Conservation (phyloP, 208 protist genomes). For the Crithidia acanthocephali region DNA sequence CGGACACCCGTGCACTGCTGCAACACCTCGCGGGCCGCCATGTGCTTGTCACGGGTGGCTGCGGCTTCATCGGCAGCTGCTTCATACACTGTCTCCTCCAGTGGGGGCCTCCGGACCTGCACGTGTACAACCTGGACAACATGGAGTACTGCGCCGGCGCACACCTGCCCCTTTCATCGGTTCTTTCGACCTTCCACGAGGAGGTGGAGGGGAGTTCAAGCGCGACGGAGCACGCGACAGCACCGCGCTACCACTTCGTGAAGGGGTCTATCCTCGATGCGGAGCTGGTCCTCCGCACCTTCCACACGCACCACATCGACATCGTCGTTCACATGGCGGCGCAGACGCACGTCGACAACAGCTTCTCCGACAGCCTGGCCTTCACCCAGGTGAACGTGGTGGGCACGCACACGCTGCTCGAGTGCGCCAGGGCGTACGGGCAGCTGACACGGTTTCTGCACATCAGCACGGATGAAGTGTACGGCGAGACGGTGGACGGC, state of each 20-base stretch:
- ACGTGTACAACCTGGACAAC: constrained; percentile 89
- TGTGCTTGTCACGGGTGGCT: constrained; percentile 81
- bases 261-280: constrained; percentile 75
- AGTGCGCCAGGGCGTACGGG: constrained; percentile 61
- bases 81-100: constrained; percentile 73
- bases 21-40: constrained; percentile 37
- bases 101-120: constrained; percentile 57
- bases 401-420: constrained; percentile 95
- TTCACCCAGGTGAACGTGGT: constrained; percentile 95
- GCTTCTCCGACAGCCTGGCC: constrained; percentile 92
- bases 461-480: constrained; percentile 97
- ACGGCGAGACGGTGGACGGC: constrained; percentile 76
- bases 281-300: constrained; percentile 67
- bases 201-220: not conserved
- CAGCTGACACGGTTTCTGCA: constrained; percentile 95
- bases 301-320: constrained; percentile 85
- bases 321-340: constrained; percentile 96
- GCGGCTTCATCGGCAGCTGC: constrained; percentile 85
- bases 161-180: not conserved
- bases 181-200: not conserved
- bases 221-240: too few species aligned
- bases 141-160: constrained; percentile 90
- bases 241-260: constrained; percentile 84
- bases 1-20: constrained; percentile 13
- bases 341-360: constrained; percentile 94